Evolutionary conservation across 495 filamentous ascomycete genomes (phyloP).

Genomic region (Penicillium verhagenii): DNA sequence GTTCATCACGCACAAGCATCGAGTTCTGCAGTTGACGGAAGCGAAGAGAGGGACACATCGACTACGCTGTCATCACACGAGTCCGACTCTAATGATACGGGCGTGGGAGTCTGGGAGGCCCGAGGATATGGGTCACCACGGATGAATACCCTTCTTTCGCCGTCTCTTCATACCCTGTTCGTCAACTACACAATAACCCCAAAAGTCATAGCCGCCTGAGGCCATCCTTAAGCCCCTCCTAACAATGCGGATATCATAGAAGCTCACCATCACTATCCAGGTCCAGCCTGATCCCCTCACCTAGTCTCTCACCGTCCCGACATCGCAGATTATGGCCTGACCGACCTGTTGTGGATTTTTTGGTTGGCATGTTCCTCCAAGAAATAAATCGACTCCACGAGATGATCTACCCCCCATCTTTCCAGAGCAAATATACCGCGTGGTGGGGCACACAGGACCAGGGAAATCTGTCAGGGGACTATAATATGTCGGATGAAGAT

Average conservation of each 20-base stretch:
- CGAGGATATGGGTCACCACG: conserved; percentile 2
- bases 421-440: conserved; percentile 12
- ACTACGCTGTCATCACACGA: conserved; percentile 16
- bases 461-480: background rate
- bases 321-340: conserved; percentile 15
- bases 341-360: conserved; percentile 12
- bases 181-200: background rate
- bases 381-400: conserved; percentile 19
- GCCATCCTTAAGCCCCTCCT: background rate
- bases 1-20: background rate
- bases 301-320: background rate
- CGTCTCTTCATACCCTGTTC: conserved; percentile 3
- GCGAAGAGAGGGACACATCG: conserved; percentile 8
- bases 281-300: background rate
- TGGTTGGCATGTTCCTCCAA: conserved; percentile 15
- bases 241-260: background rate
- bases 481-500: conserved; percentile 11
- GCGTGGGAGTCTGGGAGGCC: conserved; percentile 4
- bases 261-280: background rate
- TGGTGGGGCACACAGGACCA: conserved; percentile 17
- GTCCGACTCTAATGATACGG: conserved; percentile 7
- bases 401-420: conserved; percentile 10
- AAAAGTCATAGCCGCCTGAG: background rate
- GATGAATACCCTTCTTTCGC: background rate
- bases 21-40: conserved; percentile 2